A percentile compares a stretch with the other conserved stretches of the same genome.
Conservation (phyloP, 179 eudicot species). For the Sideroxylon spinosum region DNA sequence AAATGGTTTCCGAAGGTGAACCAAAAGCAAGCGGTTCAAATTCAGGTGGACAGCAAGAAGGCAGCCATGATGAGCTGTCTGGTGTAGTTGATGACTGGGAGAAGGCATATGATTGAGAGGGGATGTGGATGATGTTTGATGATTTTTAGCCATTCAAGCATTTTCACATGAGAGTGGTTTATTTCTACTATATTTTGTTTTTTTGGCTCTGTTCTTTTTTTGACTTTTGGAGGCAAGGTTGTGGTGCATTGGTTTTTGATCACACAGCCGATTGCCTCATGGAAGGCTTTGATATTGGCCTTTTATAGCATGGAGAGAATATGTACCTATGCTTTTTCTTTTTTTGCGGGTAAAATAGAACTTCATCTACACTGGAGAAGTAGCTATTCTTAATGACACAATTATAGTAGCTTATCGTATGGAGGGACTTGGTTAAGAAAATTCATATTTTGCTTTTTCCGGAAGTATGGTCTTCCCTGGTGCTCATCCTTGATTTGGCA, state of each 20-base stretch:
- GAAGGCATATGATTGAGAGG: slow-evolving; percentile 54
- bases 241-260: slow-evolving; percentile 13
- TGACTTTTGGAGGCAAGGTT: neutral
- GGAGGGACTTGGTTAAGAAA: neutral
- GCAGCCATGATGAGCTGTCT: slow-evolving; percentile 18
- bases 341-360: neutral
- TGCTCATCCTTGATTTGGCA: neutral
- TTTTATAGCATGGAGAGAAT: neutral
- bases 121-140: neutral
- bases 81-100: slow-evolving; percentile 93
- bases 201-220: no score
- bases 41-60: slow-evolving; percentile 16
- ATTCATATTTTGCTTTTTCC: neutral
- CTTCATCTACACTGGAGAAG: neutral
- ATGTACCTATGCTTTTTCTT: neutral
- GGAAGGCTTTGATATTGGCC: slow-evolving; percentile 2
- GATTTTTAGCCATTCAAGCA: neutral
- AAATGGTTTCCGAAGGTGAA: slow-evolving; percentile 27
- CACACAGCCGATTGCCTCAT: neutral
- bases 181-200: neutral
- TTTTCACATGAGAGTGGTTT: neutral
- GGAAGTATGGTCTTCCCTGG: neutral
- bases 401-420: neutral
- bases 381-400: neutral
- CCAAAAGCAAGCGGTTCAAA: slow-evolving; percentile 24